A percentile compares a stretch with the other conserved stretches of the same genome.
These are phyloP conservation scores for Fusarium newnesense DNA, from an alignment of 2,329 filamentous ascomycete species.

Conservation along the genomic window DNA sequence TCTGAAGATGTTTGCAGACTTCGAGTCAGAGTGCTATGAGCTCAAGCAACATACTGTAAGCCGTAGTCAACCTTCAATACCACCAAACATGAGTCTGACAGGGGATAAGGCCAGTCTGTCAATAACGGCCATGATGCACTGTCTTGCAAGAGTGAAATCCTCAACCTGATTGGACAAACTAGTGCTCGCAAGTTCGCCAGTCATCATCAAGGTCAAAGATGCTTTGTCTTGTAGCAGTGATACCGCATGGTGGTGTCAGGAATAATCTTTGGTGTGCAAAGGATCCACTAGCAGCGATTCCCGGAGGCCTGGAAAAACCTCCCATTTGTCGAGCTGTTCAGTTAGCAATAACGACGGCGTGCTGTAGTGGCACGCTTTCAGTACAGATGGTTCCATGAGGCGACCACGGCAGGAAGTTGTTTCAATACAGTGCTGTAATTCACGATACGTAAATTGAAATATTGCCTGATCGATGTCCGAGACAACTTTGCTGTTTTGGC, in stretches of 20 bases:
- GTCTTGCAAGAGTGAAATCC: slow-evolving; percentile 3
- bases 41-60: not conserved
- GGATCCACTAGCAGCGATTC: slow-evolving; percentile 39
- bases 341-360: slow-evolving; percentile 40
- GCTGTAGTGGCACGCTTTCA: slow-evolving; percentile 39
- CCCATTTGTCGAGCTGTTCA: slow-evolving; percentile 42
- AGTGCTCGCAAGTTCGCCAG: slow-evolving; percentile 14
- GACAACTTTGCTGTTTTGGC: not conserved
- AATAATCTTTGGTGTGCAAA: slow-evolving; percentile 45
- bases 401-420: slow-evolving; percentile 23
- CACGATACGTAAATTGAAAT: slow-evolving; percentile 8
- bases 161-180: slow-evolving; percentile 18
- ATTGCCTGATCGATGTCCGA: not conserved
- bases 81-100: not conserved
- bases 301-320: slow-evolving; percentile 45
- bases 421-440: slow-evolving; percentile 10
- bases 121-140: slow-evolving; percentile 6
- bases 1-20: not conserved
- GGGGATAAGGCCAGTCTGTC: slow-evolving; percentile 14
- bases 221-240: slow-evolving; percentile 19
- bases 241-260: slow-evolving; percentile 37
- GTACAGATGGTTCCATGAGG: slow-evolving; percentile 35
- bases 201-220: slow-evolving; percentile 22
- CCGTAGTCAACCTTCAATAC: not conserved
- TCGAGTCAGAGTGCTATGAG: slow-evolving; percentile 6